Evolutionary conservation across 768 basidiomycete species (phyloP).

Genomic region (Amyloporia xantha): DNA sequence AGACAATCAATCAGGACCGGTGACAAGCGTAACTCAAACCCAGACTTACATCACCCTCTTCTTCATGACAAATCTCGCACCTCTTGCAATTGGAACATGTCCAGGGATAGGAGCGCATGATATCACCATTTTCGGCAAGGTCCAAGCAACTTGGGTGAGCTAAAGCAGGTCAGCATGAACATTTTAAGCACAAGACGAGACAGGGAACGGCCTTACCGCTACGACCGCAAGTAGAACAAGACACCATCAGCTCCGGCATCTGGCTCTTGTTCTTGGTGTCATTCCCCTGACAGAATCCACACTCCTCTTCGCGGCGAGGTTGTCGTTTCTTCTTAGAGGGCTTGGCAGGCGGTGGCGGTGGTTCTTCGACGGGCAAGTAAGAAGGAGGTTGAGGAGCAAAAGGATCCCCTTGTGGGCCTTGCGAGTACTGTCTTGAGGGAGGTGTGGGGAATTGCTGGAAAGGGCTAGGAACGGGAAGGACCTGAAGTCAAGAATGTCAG

Average conservation of each 20-base stretch:
- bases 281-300: conserved; percentile 74
- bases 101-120: conserved; percentile 75
- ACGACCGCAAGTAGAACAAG: conserved; percentile 76
- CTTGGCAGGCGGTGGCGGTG: conserved; percentile 32
- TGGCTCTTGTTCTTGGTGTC: conserved; percentile 51
- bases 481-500: conserved; percentile 14
- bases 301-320: conserved; percentile 52
- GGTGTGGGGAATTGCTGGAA: conserved; percentile 12
- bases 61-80: conserved; percentile 80
- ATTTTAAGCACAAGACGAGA: conserved; percentile 1
- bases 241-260: conserved; percentile 61
- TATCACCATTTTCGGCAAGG: conserved; percentile 47
- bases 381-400: conserved; percentile 62
- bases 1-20: not conserved
- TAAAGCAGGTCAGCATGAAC: conserved; percentile 23
- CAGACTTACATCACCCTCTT: conserved; percentile 80
- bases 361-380: conserved; percentile 42
- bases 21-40: conserved; percentile 4
- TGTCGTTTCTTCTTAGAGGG: conserved; percentile 41
- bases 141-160: conserved; percentile 88
- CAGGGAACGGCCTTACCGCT: conserved; percentile 49
- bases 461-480: conserved; percentile 9
- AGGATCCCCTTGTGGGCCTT: conserved; percentile 78
- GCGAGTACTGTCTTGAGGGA: conserved; percentile 46
- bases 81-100: conserved; percentile 87